These are phyloP conservation scores for Lithospermum erythrorhizon DNA, from an alignment of 257 asterid species.

Conservation along the genomic window DNA sequence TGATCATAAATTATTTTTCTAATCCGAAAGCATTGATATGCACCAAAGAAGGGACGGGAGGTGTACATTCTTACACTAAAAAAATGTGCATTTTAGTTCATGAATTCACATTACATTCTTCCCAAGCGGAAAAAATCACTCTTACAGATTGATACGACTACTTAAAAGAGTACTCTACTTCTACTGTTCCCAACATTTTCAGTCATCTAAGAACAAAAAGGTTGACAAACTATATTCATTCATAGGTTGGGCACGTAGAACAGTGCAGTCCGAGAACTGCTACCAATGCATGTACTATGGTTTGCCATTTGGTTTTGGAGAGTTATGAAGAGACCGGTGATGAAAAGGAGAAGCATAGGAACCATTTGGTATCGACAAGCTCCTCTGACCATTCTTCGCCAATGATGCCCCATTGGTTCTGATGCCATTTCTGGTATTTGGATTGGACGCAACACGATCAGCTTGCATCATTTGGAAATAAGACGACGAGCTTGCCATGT, in stretches of 20 bases:
- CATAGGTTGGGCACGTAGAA: no score
- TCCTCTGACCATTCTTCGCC: constrained; percentile 53
- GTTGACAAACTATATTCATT: no score
- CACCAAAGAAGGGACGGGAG: no score
- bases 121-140: no score
- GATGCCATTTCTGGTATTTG: constrained; percentile 33
- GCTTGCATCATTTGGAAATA: constrained; percentile 68
- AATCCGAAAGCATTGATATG: no score
- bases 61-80: background rate
- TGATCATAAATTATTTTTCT: no score
- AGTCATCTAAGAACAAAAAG: constrained; percentile 15
- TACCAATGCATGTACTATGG: constrained; percentile 21
- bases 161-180: constrained; percentile 17
- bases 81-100: constrained; percentile 21
- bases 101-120: constrained; percentile 10
- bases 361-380: constrained; percentile 64
- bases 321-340: constrained; percentile 47
- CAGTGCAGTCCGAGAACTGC: no score
- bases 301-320: constrained; percentile 64
- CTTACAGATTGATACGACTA: constrained; percentile 7
- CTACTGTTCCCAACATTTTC: constrained; percentile 19
- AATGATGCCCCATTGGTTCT: constrained; percentile 40
- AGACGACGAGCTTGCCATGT: constrained; percentile 92
- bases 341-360: constrained; percentile 62
- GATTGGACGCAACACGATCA: constrained; percentile 53